phyloP scores from a whole-genome alignment of 2,329 filamentous ascomycete genomes.

The Parastagonospora nodorum region DNA sequence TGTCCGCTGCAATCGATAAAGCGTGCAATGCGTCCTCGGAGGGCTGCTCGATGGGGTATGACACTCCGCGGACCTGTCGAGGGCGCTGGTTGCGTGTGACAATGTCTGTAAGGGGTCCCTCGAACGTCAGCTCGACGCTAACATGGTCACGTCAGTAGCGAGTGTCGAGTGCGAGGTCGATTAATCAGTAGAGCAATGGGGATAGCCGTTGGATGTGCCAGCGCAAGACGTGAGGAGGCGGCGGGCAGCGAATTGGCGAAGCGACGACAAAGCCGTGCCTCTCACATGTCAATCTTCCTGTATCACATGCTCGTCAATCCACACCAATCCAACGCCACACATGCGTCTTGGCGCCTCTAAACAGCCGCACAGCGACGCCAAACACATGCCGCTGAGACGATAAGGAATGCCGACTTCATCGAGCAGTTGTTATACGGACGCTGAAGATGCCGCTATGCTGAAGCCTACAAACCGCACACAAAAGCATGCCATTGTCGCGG shows the following conservation, averaged over 20 bases:
- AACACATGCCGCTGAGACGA: not conserved
- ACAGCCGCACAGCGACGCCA: too few species aligned
- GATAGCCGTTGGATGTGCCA: not conserved
- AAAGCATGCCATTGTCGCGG: too few species aligned
- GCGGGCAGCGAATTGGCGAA: conserved; percentile 23
- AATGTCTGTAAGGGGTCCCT: conserved; percentile 16
- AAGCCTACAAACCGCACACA: too few species aligned
- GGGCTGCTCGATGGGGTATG: conserved; percentile 1
- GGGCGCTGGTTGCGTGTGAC: conserved; percentile 2
- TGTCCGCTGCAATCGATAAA: not conserved
- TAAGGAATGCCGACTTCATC: too few species aligned
- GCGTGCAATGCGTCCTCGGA: not conserved
- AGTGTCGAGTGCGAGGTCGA: too few species aligned
- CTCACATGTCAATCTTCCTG: conserved; percentile 27
- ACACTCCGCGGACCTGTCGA: not conserved
- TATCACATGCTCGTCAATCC: conserved; percentile 25
- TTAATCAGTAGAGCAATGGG: not conserved
- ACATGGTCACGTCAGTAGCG: conserved; percentile 1
- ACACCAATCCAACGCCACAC: conserved; percentile 19
- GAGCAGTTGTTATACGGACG: too few species aligned
- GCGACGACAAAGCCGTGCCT: conserved; percentile 17
- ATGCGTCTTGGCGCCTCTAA: conserved; percentile 11
- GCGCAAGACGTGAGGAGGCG: conserved; percentile 6
- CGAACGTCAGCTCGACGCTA: conserved; percentile 4
- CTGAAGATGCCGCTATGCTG: too few species aligned